Evolutionary conservation across 73 alveolate genomes (phyloP).

Genomic region (Stentor roeselii): DNA sequence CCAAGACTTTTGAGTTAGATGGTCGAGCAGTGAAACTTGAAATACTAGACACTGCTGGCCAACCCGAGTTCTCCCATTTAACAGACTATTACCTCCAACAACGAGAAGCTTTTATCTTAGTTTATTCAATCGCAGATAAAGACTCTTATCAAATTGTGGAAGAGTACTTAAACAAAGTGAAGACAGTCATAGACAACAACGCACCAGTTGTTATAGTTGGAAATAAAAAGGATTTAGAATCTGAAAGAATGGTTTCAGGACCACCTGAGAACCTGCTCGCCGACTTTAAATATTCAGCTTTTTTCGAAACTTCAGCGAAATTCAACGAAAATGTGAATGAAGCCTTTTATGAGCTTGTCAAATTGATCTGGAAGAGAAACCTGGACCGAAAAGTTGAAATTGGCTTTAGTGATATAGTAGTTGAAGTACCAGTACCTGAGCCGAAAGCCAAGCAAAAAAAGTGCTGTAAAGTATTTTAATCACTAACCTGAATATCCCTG

Average conservation of each 20-base stretch:
- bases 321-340: background rate
- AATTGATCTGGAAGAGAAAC: background rate
- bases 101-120: conserved; percentile 19
- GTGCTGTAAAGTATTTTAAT: conserved; percentile 3
- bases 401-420: conserved; percentile 10
- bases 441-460: background rate
- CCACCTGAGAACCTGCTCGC: background rate
- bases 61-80: conserved; percentile 30
- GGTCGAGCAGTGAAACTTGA: conserved; percentile 33
- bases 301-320: background rate
- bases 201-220: conserved; percentile 26
- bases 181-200: background rate
- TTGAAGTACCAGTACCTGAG: conserved; percentile 12
- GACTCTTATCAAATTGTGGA: background rate
- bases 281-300: conserved; percentile 5
- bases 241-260: background rate
- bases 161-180: background rate
- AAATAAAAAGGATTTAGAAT: conserved; percentile 20
- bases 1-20: conserved; percentile 28
- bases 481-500: too few species aligned
- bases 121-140: background rate
- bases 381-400: background rate
- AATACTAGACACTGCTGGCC: conserved; percentile 59
- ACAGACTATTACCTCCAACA: conserved; percentile 18
- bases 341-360: conserved; percentile 14